A percentile compares a stretch with the other conserved stretches of the same genome.
These are phyloP conservation scores for Lactarius hengduanensis DNA, from an alignment of 768 basidiomycete genomes.

Conservation along the genomic window DNA sequence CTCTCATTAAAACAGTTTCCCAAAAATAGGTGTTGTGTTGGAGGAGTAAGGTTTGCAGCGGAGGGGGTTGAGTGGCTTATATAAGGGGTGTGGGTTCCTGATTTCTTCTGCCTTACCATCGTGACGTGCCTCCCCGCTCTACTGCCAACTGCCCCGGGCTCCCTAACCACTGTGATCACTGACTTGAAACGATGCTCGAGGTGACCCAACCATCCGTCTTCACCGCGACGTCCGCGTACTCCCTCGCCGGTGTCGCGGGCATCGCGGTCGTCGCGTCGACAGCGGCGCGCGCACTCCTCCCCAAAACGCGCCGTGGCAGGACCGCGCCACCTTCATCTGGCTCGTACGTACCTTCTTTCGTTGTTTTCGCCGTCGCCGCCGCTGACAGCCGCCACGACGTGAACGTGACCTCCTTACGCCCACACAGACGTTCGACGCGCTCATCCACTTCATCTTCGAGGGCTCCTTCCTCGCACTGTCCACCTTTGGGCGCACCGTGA, in stretches of 20 bases:
- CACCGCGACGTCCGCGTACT: slow-evolving; percentile 60
- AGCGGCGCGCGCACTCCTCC: slow-evolving; percentile 56
- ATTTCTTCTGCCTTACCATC: too few relatives aligned
- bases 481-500: slow-evolving; percentile 69
- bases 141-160: not conserved
- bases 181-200: slow-evolving; percentile 7
- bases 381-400: not conserved
- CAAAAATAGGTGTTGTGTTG: too few relatives aligned
- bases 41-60: too few relatives aligned
- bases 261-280: slow-evolving; percentile 51
- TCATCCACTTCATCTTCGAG: slow-evolving; percentile 78
- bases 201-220: slow-evolving; percentile 39
- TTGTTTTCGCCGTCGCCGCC: not conserved
- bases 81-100: too few relatives aligned
- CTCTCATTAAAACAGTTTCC: too few relatives aligned
- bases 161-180: not conserved
- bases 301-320: slow-evolving; percentile 63
- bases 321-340: slow-evolving; percentile 75
- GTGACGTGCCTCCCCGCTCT: not conserved
- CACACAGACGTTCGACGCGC: slow-evolving; percentile 68
- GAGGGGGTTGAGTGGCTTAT: too few relatives aligned
- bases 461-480: slow-evolving; percentile 80
- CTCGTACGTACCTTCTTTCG: slow-evolving; percentile 46
- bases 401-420: not conserved
- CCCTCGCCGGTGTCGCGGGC: slow-evolving; percentile 56